Conservation (phyloP, 306 rosid genomes). For the Adenanthera pavonina region DNA sequence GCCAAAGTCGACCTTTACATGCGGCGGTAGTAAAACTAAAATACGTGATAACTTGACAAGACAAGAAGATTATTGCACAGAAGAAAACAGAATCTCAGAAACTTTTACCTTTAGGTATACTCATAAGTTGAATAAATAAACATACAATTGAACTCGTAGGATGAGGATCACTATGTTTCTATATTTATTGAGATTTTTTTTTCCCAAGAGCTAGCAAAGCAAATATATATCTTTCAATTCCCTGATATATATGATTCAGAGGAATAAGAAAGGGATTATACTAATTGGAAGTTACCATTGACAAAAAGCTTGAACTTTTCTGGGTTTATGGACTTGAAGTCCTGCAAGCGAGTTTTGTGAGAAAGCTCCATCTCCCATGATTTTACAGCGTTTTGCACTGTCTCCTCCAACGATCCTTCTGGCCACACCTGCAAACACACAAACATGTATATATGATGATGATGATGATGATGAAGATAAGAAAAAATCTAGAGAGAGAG, state of each 20-base stretch:
- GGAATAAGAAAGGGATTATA: too few relatives aligned
- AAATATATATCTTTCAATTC: too few relatives aligned
- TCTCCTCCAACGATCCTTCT: constrained; percentile 61
- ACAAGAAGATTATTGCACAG: background rate
- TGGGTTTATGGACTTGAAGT: constrained; percentile 56
- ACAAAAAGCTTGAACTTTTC: constrained; percentile 58
- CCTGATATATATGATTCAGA: too few relatives aligned
- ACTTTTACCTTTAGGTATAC: background rate
- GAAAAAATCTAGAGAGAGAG: background rate
- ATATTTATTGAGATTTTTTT: too few relatives aligned
- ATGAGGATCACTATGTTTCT: background rate
- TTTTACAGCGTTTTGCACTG: constrained; percentile 57
- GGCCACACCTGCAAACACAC: constrained; percentile 55
- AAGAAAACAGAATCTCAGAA: background rate
- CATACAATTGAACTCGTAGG: background rate
- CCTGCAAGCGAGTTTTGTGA: constrained; percentile 56
- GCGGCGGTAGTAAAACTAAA: background rate
- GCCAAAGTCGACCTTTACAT: constrained; percentile 18
- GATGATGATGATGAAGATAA: background rate
- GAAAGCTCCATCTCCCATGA: constrained; percentile 70
- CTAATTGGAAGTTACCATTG: constrained; percentile 44
- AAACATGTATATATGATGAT: background rate
- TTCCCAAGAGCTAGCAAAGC: too few relatives aligned
- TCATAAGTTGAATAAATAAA: too few relatives aligned
- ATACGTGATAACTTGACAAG: background rate